Evolutionary conservation across 1,139 yeast genomes (phyloP), one percentile per base, ranked within the genome.

Genomic region (Yamadazyma triangularis): DNA sequence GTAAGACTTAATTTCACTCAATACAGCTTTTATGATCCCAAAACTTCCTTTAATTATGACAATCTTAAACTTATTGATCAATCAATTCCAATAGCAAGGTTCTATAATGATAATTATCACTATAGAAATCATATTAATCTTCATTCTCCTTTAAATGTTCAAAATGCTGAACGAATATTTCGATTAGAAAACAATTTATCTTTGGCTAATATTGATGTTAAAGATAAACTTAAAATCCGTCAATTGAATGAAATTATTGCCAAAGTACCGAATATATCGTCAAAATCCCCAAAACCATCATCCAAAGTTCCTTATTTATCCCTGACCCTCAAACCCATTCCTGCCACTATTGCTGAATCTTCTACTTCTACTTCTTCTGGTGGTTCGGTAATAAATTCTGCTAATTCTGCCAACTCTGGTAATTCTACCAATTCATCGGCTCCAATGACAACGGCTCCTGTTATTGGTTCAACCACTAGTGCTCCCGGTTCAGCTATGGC

Each of bases 1-100:
- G 52, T 64, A n/a, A 50, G 73, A 25, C 55, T 67, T 25, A 67
- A 67, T 41, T 67, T 67, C 48, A 64, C 68, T 20, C 73, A 63
- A 41, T 66, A 66, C 33, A 64, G 62, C 28, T 53, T 62, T 26
- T 65, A 61, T 40, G 56, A 63, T 30, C 73, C 73, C 4, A 47
- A 51, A 18, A 27, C 45, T 26, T 31, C 34, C 20, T 28, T 27
- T 25, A 24, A 22, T 13, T 27, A 28, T 18, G 16, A 26, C 6
- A 27, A 27, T 11, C 27, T 29, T 33, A 50, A 56, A 28, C 44
- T 66, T 13, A 41, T 66, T 26, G 73, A 66, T 39, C 73, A 66
- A 31, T 63, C 70, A 14, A 58, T 66, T 8, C 62, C 72, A 2
- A 57, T 65, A 25, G 70, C 72, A 2, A 55, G 64, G 4, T 48